A percentile compares a stretch with the other conserved stretches of the same genome.
Evolutionary conservation across 2,329 filamentous ascomycete species (phyloP).

Genomic region (Davidsoniella eucalypti): DNA sequence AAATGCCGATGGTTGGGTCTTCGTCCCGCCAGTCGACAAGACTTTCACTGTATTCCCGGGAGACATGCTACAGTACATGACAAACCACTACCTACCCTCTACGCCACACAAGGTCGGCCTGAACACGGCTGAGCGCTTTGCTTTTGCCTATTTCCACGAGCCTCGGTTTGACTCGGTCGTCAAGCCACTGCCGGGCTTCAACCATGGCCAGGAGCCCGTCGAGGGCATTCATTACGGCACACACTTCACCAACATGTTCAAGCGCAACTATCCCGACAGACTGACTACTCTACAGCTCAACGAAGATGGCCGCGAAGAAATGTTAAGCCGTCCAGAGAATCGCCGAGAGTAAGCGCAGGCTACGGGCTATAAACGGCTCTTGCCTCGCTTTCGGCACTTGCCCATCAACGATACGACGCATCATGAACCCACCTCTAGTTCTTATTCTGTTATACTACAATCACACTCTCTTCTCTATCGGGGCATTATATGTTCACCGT

Average conservation of each 20-base stretch:
- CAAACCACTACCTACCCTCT: conserved; percentile 27
- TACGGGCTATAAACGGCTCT: background rate
- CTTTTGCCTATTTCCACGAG: conserved; percentile 36
- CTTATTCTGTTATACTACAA: background rate
- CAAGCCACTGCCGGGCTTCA: conserved; percentile 25
- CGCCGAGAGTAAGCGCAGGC: conserved; percentile 13
- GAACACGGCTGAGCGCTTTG: conserved; percentile 29
- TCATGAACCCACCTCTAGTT: too few relatives aligned
- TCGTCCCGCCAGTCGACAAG: conserved; percentile 27
- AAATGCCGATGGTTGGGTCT: conserved; percentile 30
- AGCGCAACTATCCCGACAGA: conserved; percentile 32
- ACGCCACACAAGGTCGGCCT: conserved; percentile 35
- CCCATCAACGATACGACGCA: too few relatives aligned
- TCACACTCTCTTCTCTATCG: background rate
- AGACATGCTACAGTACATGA: conserved; percentile 36
- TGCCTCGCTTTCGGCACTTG: too few relatives aligned
- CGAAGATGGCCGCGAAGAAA: conserved; percentile 19
- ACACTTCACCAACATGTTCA: conserved; percentile 35
- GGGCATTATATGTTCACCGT: too few relatives aligned
- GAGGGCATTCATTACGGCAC: conserved; percentile 34
- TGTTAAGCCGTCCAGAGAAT: conserved; percentile 17
- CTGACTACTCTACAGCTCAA: conserved; percentile 25
- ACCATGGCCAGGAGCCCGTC: conserved; percentile 17
- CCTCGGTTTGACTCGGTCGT: conserved; percentile 30
- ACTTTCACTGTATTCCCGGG: conserved; percentile 34